Evolutionary conservation across 768 basidiomycete species (phyloP), one percentile per base, ranked within the genome.

Genomic region (Sporobolomyces roseus): DNA sequence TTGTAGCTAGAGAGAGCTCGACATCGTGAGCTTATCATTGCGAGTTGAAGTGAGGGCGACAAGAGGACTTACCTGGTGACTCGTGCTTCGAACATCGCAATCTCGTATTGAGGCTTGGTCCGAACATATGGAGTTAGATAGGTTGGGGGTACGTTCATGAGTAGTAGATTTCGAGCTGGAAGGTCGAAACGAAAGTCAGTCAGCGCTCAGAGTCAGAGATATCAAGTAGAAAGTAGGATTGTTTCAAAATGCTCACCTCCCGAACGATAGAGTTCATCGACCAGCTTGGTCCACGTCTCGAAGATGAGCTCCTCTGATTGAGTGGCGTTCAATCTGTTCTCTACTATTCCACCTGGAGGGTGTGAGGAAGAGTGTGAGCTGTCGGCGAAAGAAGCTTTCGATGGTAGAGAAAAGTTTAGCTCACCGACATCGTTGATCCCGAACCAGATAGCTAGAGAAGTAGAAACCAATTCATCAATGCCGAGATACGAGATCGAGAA

Each of bases 351-450:
- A 9, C 7, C 43, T 30, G 2, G 49, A 25, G 6, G 50, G 17
- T 43, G 59, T 61, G 10, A 35, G 23, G 35, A 51, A 45, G 3
- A 63, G 63, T 56, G n/a, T n/a, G n/a, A n/a, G n/a, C n/a, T n/a
- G n/a, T n/a, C n/a, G n/a, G n/a, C n/a, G n/a, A n/a, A n/a, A n/a
- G n/a, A n/a, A n/a, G 8, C 21, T 14, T 17, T n/a, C n/a, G n/a
- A n/a, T n/a, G n/a, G n/a, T n/a, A n/a, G n/a, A n/a, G n/a, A n/a
- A 19, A 49, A 35, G 19, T 10, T 4, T 35, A 16, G 35, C 53
- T 8, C 25, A 38, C 54, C 54, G 25, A 65, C 21, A 32, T 70
- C 68, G 60, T 70, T 70, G 53, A 70, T 70, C 8, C 68, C 68
- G 48, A 70, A 55, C 63, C 63, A 70, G 14, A 65, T 7, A 0